Evolutionary conservation across 768 basidiomycete species (phyloP), one percentile per base, ranked within the genome.

Genomic region (Kwoniella europaea): DNA sequence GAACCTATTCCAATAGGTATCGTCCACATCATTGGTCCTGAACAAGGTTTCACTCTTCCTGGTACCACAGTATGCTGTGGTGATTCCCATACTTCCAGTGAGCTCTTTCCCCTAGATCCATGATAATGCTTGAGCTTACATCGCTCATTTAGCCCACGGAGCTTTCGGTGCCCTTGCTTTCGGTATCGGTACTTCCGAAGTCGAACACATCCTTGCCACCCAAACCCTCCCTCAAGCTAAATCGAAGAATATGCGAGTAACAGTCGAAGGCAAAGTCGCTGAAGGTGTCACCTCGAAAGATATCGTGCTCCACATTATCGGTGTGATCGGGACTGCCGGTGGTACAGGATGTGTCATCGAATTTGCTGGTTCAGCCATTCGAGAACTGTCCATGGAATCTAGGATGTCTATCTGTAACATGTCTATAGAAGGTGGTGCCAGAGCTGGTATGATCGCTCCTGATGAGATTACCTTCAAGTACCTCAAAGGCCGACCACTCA

Each of bases 141-240:
- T 41, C 2, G 59, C 3, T 7, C 44, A 13, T 69, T 2, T 70
- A 92, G 91, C 93, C 13, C 93, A 95, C 81, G 93, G 93, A 60
- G 93, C 93, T 2, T 95, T 95, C 80, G 93, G 93, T 58, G 93
- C 93, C 58, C 87, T 95, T 71, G 93, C 93, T 0, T 95, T 94
- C 77, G 93, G 93, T 71, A 94, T 95, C 76, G 93, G 93, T 52
- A 95, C 93, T 13, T 94, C 92, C 61, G 93, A 95, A 81, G 93
- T 95, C 76, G 93, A 95, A 81, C 93, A 95, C 82, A 93, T 94
- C 74, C 90, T 95, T 59, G 93, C 93, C 15, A 95, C 93, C 9
- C 93, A 95, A 84, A 93, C 92, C 60, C 86, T 95, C 22, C 85
- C 92, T 72, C 93, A 95, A 85, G 89, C 87, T 81, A 93, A 94